Evolutionary conservation across 2,329 filamentous ascomycete species (phyloP).

Genomic region (Trichoderma sp.): DNA sequence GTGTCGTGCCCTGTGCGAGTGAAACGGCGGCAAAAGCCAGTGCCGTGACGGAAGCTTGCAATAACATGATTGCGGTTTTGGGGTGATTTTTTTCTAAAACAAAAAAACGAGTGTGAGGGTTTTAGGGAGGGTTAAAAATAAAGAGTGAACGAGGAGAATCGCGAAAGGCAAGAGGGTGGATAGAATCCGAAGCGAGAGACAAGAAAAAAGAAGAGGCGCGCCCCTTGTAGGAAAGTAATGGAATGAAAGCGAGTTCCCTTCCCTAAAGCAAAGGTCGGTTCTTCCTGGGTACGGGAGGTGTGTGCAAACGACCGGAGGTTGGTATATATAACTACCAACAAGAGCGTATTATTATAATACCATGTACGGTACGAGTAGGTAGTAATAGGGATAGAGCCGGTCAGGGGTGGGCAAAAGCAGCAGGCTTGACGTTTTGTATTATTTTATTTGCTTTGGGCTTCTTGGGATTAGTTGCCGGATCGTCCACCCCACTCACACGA

Average conservation of each 20-base stretch:
- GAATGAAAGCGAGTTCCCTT: constrained; percentile 14
- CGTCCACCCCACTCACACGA: constrained; percentile 11
- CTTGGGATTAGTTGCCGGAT: constrained; percentile 15
- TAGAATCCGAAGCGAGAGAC: constrained; percentile 3
- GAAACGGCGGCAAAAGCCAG: constrained; percentile 29
- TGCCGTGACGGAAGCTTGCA: constrained; percentile 25
- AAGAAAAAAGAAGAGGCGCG: neutral
- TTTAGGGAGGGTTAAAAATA: neutral
- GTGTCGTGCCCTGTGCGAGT: constrained; percentile 25
- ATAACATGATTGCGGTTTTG: constrained; percentile 21
- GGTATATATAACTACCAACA: constrained; percentile 13
- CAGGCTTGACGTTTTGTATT: constrained; percentile 14
- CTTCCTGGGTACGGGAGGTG: neutral
- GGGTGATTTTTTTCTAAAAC: neutral
- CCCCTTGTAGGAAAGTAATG: constrained; percentile 2
- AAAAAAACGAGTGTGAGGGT: constrained; percentile 15
- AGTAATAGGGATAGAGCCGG: neutral
- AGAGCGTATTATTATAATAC: neutral
- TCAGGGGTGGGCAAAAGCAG: constrained; percentile 1
- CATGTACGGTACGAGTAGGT: neutral
- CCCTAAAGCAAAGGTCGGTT: constrained; percentile 1
- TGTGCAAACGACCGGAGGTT: neutral
- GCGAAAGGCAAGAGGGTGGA: neutral
- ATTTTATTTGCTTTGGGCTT: constrained; percentile 14
- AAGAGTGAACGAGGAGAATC: neutral